Evolutionary conservation across 2,329 filamentous ascomycete species (phyloP), one percentile per base, ranked within the genome.

Genomic region (Cladorrhinum sp.): DNA sequence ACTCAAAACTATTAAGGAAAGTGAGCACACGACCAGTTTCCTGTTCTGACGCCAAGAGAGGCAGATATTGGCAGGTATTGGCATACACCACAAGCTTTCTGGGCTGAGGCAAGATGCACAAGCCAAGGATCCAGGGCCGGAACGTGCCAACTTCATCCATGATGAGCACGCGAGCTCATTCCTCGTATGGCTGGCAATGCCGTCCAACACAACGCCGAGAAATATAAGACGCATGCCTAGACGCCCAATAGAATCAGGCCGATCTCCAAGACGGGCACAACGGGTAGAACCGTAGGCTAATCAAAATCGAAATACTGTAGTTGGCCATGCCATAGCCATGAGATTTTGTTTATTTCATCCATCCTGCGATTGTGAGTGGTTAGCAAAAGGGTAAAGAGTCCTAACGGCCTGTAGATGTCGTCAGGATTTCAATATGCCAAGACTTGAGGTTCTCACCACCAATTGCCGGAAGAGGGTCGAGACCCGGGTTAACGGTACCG

Each of bases 11-110:
- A 20, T 13, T 12, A 36, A 27, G 49, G 49, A 27, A 61, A 58
- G 52, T 27, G 55, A 16, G 58, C 55, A 59, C 52, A 56, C 56
- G 61, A 53, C 27, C 56, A 27, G 24, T n/a, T 62, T 29, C 59
- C 54, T 52, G 13, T n/a, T 32, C 4, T 29, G 38, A 20, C 45
- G 62, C 55, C 49, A 57, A 60, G 49, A 55, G 16, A 16, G 7
- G 41, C 41, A 18, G 18, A 45, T 2, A 45, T 45, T 18, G 18
- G 18, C 41, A 45, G 20, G 16, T 7, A 18, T 45, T 45, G n/a
- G 41, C n/a, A 45, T 16, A 20, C 22, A 23, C 50, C 50, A 59
- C 50, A 27, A 52, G 23, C 25, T 22, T 48, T 29, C 24, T 45
- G 41, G 41, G 41, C 41, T 45, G n/a, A 22, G n/a, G 18, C n/a